Percentiles rank a stretch among this genome's conserved stretches.
Conservation (phyloP, 768 basidiomycete genomes). For the Rhodocollybia butyracea region DNA sequence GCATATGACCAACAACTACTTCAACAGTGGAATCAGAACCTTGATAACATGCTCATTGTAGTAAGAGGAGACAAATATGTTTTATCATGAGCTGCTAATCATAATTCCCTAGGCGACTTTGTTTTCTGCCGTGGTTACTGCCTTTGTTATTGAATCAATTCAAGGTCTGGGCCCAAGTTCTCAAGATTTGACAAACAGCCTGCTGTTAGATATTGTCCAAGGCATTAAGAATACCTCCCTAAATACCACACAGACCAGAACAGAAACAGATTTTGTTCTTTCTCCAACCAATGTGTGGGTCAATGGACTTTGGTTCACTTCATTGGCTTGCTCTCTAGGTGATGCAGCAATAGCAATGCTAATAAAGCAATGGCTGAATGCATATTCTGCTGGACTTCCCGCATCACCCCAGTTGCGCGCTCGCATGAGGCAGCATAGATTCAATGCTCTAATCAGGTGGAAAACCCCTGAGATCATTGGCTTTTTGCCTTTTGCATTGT, state of each 20-base stretch:
- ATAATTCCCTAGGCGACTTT: constrained; percentile 15
- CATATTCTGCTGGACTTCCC: constrained; percentile 11
- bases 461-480: constrained; percentile 15
- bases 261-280: constrained; percentile 2
- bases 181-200: constrained; percentile 12
- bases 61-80: no score
- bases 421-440: constrained; percentile 15
- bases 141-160: constrained; percentile 13
- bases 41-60: constrained; percentile 15
- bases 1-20: constrained; percentile 9
- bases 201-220: constrained; percentile 9
- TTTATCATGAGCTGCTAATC: no score
- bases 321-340: constrained; percentile 14
- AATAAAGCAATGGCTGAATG: constrained; percentile 17
- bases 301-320: constrained; percentile 18
- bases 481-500: constrained; percentile 15
- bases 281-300: constrained; percentile 13
- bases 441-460: constrained; percentile 15
- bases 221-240: constrained; percentile 1
- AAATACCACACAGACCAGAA: neutral
- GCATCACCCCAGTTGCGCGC: constrained; percentile 10
- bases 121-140: constrained; percentile 16
- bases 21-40: constrained; percentile 14
- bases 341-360: constrained; percentile 15
- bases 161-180: constrained; percentile 11